A percentile compares a stretch with the other conserved stretches of the same genome.
Evolutionary conservation across 163 green algal species (phyloP).

Genomic region (Chlorella variabilis): DNA sequence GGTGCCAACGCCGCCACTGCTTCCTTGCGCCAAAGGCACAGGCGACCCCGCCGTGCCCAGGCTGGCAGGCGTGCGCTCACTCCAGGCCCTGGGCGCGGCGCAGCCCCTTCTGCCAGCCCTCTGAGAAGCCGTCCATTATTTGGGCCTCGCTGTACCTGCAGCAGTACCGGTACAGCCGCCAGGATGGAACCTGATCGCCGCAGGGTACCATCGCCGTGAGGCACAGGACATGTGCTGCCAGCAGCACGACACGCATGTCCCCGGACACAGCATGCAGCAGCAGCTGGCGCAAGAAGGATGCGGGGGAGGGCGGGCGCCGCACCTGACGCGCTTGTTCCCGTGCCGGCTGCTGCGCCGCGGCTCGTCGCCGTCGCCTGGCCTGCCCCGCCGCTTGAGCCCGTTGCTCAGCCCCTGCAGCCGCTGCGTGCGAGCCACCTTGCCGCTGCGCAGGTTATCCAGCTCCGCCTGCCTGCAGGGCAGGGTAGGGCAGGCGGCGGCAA

Average conservation of each 20-base stretch:
- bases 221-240: not conserved
- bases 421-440: not conserved
- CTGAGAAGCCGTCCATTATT: not conserved
- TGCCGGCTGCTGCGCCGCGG: not conserved
- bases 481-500: not conserved
- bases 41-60: too few species aligned
- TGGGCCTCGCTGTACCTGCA: slow-evolving; percentile 20
- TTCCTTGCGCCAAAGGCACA: too few species aligned
- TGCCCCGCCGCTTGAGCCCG: not conserved
- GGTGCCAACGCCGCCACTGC: too few species aligned
- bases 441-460: slow-evolving; percentile 3
- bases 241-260: too few species aligned
- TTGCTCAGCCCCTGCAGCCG: not conserved
- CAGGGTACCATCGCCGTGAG: too few species aligned
- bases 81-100: too few species aligned
- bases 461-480: slow-evolving; percentile 1
- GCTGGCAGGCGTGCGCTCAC: too few species aligned
- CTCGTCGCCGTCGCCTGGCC: not conserved
- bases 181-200: too few species aligned
- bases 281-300: too few species aligned
- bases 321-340: slow-evolving; percentile 14
- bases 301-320: not conserved
- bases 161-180: not conserved
- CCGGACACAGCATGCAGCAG: too few species aligned
- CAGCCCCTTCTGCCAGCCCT: slow-evolving; percentile 18